Evolutionary conservation across 2,329 filamentous ascomycete genomes (phyloP).

Genomic region (Reticulascus tulasneorum): DNA sequence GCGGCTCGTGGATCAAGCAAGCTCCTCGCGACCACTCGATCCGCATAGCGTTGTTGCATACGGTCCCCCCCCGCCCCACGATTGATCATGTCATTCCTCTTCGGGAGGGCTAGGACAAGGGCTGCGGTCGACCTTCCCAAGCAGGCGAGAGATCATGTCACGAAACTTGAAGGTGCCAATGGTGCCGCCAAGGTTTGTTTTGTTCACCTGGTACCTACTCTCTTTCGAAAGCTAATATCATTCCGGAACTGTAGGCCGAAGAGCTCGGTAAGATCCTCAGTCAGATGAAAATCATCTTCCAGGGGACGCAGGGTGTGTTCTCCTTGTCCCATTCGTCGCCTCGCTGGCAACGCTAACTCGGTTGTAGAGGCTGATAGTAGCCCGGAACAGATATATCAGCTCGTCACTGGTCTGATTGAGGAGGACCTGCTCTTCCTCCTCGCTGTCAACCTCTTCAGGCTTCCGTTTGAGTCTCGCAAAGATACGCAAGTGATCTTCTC

Average conservation of each 20-base stretch:
- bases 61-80: not conserved
- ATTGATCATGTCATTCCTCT: conserved; percentile 55
- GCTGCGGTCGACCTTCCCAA: conserved; percentile 51
- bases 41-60: not conserved
- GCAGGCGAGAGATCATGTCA: conserved; percentile 52
- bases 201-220: conserved; percentile 3
- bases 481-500: conserved; percentile 95
- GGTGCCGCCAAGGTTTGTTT: conserved; percentile 41
- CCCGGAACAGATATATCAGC: conserved; percentile 81
- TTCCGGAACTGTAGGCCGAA: conserved; percentile 58
- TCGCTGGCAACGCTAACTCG: conserved; percentile 9
- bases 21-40: too few relatives aligned
- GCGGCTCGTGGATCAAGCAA: too few relatives aligned
- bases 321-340: too few relatives aligned
- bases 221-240: conserved; percentile 13
- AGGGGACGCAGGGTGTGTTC: conserved; percentile 80
- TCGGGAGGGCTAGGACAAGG: conserved; percentile 48
- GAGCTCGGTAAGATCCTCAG: conserved; percentile 80
- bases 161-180: conserved; percentile 46
- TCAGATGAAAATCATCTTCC: conserved; percentile 89
- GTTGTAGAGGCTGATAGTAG: conserved; percentile 73
- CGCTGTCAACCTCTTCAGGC: conserved; percentile 73
- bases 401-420: conserved; percentile 79
- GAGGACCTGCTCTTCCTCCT: conserved; percentile 86
- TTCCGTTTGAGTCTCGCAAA: conserved; percentile 95